Evolutionary conservation across 2,329 filamentous ascomycete genomes (phyloP), one percentile per base, ranked within the genome.

Genomic region (Ambrosiella xylebori): DNA sequence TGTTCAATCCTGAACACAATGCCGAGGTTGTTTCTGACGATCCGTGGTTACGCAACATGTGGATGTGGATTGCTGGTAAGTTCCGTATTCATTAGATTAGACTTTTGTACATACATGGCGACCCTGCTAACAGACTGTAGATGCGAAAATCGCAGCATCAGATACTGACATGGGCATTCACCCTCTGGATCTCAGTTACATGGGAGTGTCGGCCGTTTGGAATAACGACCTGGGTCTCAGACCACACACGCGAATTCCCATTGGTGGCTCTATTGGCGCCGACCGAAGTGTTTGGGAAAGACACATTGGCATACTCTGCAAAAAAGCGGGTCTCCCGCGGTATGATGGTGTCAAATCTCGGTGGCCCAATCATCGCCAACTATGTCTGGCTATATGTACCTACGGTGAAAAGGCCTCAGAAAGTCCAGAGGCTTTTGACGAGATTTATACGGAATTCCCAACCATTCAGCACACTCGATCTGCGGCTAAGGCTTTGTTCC

Each of bases 141-240:
- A 78, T 61, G 81, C 82, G 1, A 81, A 86, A 63, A 73, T 77
- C 35, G 80, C 81, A 37, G 80, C 83, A 1, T 73, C 76, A 40
- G 76, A 83, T 62, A 78, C 81, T 52, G 84, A 82, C n/a, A 86
- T 93, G 84, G 72, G 84, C 35, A 74, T 81, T 7, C 75, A 79
- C 11, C 77, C 76, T 1, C 71, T 89, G 3, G 86, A 93, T 64
- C 70, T 91, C 17, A 84, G 84, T 64, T 93, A 86, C 64, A 73
- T 91, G 60, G 88, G 88, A 1, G 81, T 90, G 6, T 73, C 80
- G 57, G 78, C 78, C 1, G 79, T 93, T 58, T 91, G 86, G 86
- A 78, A 72, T 2, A 84, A 85, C 61, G 73, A 81, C 55, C 74
- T 88, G 7, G 84, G 78, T 5, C 71, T 70, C 11, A 75, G 74